Percentiles rank a stretch among this genome's conserved stretches.
phyloP scores from a whole-genome alignment of 257 asterid genomes.

The Nicotiana benthamiana region DNA sequence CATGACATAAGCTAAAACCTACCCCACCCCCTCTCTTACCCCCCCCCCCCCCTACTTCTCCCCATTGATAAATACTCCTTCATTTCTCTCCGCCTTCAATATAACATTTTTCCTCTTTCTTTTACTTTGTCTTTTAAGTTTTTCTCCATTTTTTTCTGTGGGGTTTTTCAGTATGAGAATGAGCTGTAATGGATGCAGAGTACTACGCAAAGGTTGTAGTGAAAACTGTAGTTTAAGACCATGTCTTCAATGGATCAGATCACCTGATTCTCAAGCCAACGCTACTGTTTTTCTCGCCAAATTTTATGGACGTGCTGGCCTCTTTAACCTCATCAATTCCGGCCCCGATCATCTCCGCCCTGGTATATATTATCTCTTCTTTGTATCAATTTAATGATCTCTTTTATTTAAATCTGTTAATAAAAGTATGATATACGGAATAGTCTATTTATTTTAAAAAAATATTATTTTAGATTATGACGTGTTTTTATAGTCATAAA shows the following conservation, averaged over 20 bases:
- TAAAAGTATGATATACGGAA: too few species aligned
- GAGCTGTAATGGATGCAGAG: conserved; percentile 91
- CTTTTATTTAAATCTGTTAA: too few species aligned
- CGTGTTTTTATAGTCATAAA: too few species aligned
- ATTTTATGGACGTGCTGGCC: conserved; percentile 89
- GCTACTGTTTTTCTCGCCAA: conserved; percentile 83
- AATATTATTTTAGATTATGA: too few species aligned
- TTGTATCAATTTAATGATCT: neutral
- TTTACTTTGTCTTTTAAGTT: neutral
- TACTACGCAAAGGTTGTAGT: conserved; percentile 78
- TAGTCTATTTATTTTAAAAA: too few species aligned
- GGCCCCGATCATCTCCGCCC: conserved; percentile 57
- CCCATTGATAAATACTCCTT: conserved; percentile 5
- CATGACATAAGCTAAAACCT: conserved; percentile 4
- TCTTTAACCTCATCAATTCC: conserved; percentile 59
- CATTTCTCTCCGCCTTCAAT: neutral
- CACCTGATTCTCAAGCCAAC: conserved; percentile 66
- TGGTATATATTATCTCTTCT: conserved; percentile 21
- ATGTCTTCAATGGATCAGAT: conserved; percentile 58
- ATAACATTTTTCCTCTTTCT: neutral
- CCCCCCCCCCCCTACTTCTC: neutral
- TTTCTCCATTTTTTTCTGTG: neutral
- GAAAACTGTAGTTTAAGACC: conserved; percentile 51
- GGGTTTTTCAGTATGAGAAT: conserved; percentile 16
- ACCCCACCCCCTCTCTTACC: neutral